Base-by-base conservation (phyloP, 2,329 filamentous ascomycete species). In the Fusarium fujikuroi region DNA sequence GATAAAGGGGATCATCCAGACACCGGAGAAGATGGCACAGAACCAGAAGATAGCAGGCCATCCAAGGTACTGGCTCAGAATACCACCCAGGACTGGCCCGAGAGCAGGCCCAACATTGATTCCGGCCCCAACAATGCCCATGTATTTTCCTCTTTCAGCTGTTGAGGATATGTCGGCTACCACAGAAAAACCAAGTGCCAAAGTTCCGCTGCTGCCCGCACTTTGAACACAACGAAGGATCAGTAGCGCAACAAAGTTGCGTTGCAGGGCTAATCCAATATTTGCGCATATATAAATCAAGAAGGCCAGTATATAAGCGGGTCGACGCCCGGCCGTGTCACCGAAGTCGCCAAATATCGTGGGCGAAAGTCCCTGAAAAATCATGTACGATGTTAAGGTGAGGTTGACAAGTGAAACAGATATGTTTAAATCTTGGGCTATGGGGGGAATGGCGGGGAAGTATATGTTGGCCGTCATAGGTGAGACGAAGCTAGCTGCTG, bases 1-100 rank as follows among this genome's bases (percentile, higher is more conserved):
- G 6, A 86, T 75, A 66, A 89, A 88, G 0, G 89, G 85, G 6
- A 91, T 66, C 34, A 91, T 79, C 79, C 87, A 88, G 2, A 82
- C 80, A 7, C 80, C 79, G 23, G 85, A 82, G 40, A 88, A 81
- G 42, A 93, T 91, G 42, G 88, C 85, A 63, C 91, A 85, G 76
- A 92, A 92, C 91, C 91, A 93, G 75, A 93, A 93, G 63, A 92
- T 89, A 61, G 88, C 85, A n/a, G 88, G 83, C 91, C 91, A 93
- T 14, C 89, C 90, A 1, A 92, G 84, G 68, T 87, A 92, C 71
- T 92, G 84, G 23, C 86, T 86, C 23, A 94, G 80, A 2, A 93
- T 71, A 2, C 91, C 92, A 19, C 92, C 91, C 7, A 93, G 82
- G 2, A 92, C 85, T 0, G 92, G 91, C 0, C 89, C 86, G 9